Evolutionary conservation across 768 basidiomycete species (phyloP).

Genomic region (Amanita muscaria): DNA sequence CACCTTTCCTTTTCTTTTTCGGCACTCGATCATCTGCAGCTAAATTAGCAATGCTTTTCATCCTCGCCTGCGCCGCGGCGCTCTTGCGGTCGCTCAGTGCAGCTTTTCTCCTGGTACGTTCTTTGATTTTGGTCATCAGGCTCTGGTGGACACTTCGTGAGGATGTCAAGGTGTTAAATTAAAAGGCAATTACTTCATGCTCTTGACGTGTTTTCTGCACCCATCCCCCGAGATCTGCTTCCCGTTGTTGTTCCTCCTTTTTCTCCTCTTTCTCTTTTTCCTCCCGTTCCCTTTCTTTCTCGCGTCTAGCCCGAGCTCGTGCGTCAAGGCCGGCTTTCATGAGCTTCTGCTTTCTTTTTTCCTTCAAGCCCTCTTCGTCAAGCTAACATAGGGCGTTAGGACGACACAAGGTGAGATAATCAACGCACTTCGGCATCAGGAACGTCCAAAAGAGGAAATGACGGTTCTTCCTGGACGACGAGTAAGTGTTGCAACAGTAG

Average conservation of each 20-base stretch:
- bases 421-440: slow-evolving; percentile 77
- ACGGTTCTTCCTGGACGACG: slow-evolving; percentile 58
- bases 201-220: slow-evolving; percentile 59
- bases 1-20: slow-evolving; percentile 80
- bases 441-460: slow-evolving; percentile 85
- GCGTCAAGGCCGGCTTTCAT: slow-evolving; percentile 93
- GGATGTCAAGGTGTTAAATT: not conserved
- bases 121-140: slow-evolving; percentile 79
- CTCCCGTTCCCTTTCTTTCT: slow-evolving; percentile 80
- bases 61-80: slow-evolving; percentile 87
- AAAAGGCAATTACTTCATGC: slow-evolving; percentile 53
- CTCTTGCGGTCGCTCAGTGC: slow-evolving; percentile 89
- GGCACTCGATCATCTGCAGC: slow-evolving; percentile 79
- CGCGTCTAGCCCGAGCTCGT: slow-evolving; percentile 70
- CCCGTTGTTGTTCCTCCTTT: slow-evolving; percentile 70
- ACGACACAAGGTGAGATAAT: not conserved
- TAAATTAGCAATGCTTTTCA: slow-evolving; percentile 91
- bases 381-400: slow-evolving; percentile 33
- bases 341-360: slow-evolving; percentile 89
- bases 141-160: slow-evolving; percentile 31
- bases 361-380: slow-evolving; percentile 86
- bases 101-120: slow-evolving; percentile 66
- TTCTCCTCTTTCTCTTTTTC: slow-evolving; percentile 64
- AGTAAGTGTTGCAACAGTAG: not conserved
- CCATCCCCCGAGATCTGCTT: slow-evolving; percentile 68